Evolutionary conservation across 177 flowering plant genomes (phyloP), one percentile per base, ranked within the genome.

Genomic region (Vitis hybrid): DNA sequence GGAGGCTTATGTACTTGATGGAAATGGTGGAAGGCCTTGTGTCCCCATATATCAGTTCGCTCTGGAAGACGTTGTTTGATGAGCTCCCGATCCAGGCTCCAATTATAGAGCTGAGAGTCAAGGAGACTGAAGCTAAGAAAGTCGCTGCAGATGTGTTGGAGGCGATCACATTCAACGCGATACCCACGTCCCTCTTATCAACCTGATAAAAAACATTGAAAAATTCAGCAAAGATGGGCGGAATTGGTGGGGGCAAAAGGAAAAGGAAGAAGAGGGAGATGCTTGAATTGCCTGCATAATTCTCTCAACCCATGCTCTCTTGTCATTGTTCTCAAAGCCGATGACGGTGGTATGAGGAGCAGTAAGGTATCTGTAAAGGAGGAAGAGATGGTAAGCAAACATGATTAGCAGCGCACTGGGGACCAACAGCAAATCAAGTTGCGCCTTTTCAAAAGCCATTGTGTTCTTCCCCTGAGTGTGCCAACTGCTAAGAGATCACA

Each of bases 1-100:
- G 68, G n/a, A 87, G 83, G 70, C 79, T 66, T 50, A 84, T 81
- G 84, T 82, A 87, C 76, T 87, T 87, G 74, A 87, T 75, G 9
- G 84, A 75, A n/a, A 86, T 80, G 58, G 82, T 83, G 52, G 83
- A 10, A 8, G 77, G 62, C 19, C 82, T 72, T 18, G 87, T 84
- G 78, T 86, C 85, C 1, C 91, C 89, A 49, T 78, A 86, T 18
- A 84, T 81, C 0, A 86, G 14, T 0, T 52, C 54, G 52, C 82
- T 81, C 18, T 69, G 52, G 62, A 87, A 79, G 27, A 83, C 60
- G 68, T 52, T 76, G 52, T 27, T 24, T 19, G 72, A n/a, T 15
- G 75, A 64, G 67, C 52, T 75, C 11, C 81, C 77, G 1, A 83
- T 70, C 87, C 87, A 83, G 8, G 89, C 82, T 11, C 91, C 89